These are phyloP conservation scores for Zymoseptoria passerinii DNA, from an alignment of 2,329 filamentous ascomycete genomes.

Conservation along the genomic window DNA sequence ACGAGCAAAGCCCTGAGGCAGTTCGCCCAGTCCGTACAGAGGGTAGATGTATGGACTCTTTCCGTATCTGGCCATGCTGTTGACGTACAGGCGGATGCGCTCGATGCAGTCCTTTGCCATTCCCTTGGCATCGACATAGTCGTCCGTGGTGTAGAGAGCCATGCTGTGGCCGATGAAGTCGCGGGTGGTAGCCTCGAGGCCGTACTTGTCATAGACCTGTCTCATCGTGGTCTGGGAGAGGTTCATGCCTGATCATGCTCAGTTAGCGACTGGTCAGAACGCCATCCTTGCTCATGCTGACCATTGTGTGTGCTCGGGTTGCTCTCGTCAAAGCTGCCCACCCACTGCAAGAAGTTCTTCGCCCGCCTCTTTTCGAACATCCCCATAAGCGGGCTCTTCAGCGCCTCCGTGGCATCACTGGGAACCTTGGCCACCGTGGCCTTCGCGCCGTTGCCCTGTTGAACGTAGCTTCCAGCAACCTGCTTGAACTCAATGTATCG, in stretches of 20 bases:
- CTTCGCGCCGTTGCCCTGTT: slow-evolving; percentile 73
- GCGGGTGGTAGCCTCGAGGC: slow-evolving; percentile 76
- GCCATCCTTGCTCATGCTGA: slow-evolving; percentile 31
- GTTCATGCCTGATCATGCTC: slow-evolving; percentile 55
- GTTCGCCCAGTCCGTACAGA: slow-evolving; percentile 90
- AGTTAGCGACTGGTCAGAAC: slow-evolving; percentile 8
- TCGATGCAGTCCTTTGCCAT: slow-evolving; percentile 76
- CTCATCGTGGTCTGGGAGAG: slow-evolving; percentile 78
- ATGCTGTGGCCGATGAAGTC: slow-evolving; percentile 98
- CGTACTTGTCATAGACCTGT: slow-evolving; percentile 98
- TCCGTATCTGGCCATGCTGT: slow-evolving; percentile 94
- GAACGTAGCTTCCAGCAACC: slow-evolving; percentile 91
- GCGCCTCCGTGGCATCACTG: slow-evolving; percentile 80
- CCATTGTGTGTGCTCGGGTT: slow-evolving; percentile 85
- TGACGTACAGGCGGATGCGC: slow-evolving; percentile 91
- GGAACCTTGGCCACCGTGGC: slow-evolving; percentile 95
- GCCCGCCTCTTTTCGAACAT: slow-evolving; percentile 96
- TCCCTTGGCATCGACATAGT: slow-evolving; percentile 68
- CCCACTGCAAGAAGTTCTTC: slow-evolving; percentile 94
- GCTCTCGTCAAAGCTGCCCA: slow-evolving; percentile 74
- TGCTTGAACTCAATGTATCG: slow-evolving; percentile 48
- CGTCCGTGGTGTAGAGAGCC: slow-evolving; percentile 87
- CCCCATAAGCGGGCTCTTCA: slow-evolving; percentile 90
- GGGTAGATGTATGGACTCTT: slow-evolving; percentile 99
- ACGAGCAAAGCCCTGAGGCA: slow-evolving; percentile 94